Evolutionary conservation across 73 alveolate genomes (phyloP).

Genomic region (Stentor roeselii): DNA sequence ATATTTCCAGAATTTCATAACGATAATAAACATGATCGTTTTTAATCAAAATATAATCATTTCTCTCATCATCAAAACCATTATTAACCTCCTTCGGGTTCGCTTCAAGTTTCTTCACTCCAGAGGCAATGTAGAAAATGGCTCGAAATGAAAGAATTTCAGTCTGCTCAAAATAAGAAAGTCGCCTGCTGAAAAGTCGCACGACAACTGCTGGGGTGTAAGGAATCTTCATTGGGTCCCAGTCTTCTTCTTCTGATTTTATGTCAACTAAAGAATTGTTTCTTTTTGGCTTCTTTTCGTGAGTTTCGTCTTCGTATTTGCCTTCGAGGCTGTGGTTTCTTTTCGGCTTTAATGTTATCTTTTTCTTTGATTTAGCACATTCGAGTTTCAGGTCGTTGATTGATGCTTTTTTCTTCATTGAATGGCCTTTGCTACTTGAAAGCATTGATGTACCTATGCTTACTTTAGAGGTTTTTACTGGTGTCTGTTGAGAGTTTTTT

Average conservation of each 20-base stretch:
- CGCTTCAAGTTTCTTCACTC: not conserved
- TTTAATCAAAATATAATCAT: not conserved
- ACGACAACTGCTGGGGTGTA: not conserved
- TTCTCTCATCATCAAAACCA: slow-evolving; percentile 37
- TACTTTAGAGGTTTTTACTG: no score
- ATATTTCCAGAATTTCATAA: slow-evolving; percentile 1
- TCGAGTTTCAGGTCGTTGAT: no score
- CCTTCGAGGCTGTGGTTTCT: slow-evolving; percentile 1
- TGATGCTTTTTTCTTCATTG: no score
- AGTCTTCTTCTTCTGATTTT: not conserved
- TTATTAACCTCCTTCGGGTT: not conserved
- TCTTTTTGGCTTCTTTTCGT: not conserved
- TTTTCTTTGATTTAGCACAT: no score
- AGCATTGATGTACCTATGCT: no score
- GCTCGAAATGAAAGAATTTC: not conserved
- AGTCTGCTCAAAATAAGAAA: not conserved
- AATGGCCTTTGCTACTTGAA: no score
- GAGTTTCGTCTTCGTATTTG: not conserved
- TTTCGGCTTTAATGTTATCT: no score
- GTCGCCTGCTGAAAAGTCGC: not conserved
- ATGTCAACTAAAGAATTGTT: not conserved
- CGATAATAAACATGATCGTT: slow-evolving; percentile 6
- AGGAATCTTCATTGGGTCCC: not conserved
- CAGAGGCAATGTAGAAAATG: not conserved
- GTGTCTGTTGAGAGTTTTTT: no score